Percentiles rank a stretch among this genome's conserved stretches.
These are phyloP conservation scores for Rhizophagus clarus DNA, from an alignment of 192 early-diverging fungal species.

Conservation along the genomic window DNA sequence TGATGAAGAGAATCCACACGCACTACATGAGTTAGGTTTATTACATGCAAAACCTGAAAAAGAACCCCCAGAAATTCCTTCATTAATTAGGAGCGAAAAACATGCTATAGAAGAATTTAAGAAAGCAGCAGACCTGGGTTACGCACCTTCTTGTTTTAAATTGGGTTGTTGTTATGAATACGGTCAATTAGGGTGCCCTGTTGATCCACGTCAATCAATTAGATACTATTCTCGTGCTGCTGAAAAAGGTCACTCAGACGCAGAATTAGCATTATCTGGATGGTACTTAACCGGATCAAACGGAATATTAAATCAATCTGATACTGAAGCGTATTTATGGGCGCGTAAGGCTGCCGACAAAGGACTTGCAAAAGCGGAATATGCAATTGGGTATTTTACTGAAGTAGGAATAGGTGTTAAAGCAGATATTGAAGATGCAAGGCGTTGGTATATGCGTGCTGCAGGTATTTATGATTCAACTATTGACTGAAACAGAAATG, in stretches of 20 bases:
- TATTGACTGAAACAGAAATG: background rate
- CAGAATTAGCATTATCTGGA: constrained; percentile 91
- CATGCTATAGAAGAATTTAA: constrained; percentile 94
- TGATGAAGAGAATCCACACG: constrained; percentile 88
- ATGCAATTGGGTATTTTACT: constrained; percentile 93
- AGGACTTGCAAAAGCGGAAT: constrained; percentile 93
- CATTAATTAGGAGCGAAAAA: constrained; percentile 74
- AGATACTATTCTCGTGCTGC: constrained; percentile 96
- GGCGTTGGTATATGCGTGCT: constrained; percentile 85
- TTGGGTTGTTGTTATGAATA: constrained; percentile 94
- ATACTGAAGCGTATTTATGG: constrained; percentile 97
- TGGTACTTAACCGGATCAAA: constrained; percentile 98
- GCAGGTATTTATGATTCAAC: constrained; percentile 42
- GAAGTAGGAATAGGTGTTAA: constrained; percentile 88
- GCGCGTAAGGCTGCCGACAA: constrained; percentile 95
- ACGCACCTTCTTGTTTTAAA: constrained; percentile 89
- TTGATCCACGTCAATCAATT: constrained; percentile 88
- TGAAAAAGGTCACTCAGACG: constrained; percentile 86
- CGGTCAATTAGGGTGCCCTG: constrained; percentile 82
- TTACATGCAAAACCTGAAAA: constrained; percentile 74
- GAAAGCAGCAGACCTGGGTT: constrained; percentile 90
- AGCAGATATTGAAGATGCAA: constrained; percentile 79
- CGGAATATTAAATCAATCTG: constrained; percentile 83
- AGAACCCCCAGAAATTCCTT: constrained; percentile 56
- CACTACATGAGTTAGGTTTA: constrained; percentile 90